Evolutionary conservation across 306 rosid species (phyloP).

Genomic region (Fagus crenata): DNA sequence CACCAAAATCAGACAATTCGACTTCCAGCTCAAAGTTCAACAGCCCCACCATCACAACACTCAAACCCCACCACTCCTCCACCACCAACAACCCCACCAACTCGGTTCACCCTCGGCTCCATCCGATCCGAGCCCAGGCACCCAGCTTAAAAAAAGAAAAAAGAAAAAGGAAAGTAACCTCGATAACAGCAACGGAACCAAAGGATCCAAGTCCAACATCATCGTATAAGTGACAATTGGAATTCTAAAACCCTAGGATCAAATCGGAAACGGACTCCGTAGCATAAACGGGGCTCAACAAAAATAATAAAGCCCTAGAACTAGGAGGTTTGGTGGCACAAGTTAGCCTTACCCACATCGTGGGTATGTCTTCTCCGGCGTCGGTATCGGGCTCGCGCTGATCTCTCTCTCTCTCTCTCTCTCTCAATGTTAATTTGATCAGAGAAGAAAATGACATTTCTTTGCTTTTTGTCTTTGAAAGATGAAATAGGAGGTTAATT

Average conservation of each 20-base stretch:
- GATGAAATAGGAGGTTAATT: too few relatives aligned
- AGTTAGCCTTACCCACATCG: conserved; percentile 39
- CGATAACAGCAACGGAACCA: conserved; percentile 56
- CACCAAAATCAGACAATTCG: too few relatives aligned
- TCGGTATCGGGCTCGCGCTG: too few relatives aligned
- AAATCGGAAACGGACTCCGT: conserved; percentile 44
- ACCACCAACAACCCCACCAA: conserved; percentile 44
- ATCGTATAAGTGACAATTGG: conserved; percentile 37
- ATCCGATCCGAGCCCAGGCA: conserved; percentile 28
- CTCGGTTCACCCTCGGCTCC: conserved; percentile 39
- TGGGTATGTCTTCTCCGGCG: too few relatives aligned
- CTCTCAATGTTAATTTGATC: too few relatives aligned
- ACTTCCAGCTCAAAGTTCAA: too few relatives aligned
- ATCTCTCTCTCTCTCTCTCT: too few relatives aligned
- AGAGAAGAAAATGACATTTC: too few relatives aligned
- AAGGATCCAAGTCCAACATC: conserved; percentile 35
- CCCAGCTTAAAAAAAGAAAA: conserved; percentile 8
- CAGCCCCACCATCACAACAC: conserved; percentile 39
- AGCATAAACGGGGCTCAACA: conserved; percentile 42
- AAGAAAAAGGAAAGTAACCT: conserved; percentile 35
- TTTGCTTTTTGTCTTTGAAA: too few relatives aligned
- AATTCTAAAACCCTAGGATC: conserved; percentile 51
- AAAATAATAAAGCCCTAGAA: conserved; percentile 26
- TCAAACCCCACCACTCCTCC: background rate
- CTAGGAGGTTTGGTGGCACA: conserved; percentile 43